A percentile compares a stretch with the other conserved stretches of the same genome.
These are phyloP conservation scores for Ogataea paradorogensis DNA, from an alignment of 805 yeast species.

Conservation along the genomic window DNA sequence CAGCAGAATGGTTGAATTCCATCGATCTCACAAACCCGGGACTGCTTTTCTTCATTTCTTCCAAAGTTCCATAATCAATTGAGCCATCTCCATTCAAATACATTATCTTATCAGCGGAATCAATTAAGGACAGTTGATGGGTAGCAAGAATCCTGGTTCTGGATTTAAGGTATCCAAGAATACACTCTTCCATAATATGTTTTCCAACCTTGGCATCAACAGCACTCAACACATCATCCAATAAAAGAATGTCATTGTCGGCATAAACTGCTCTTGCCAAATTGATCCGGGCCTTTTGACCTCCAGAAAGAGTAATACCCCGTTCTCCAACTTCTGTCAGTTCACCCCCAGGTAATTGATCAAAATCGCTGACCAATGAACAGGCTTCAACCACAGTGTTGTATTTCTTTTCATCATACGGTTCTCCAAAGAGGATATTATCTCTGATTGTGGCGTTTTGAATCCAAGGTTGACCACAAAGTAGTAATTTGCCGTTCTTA, in stretches of 20 bases:
- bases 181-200: conserved; percentile 68
- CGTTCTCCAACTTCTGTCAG: conserved; percentile 79
- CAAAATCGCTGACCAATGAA: conserved; percentile 62
- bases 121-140: conserved; percentile 72
- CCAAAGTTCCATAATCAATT: conserved; percentile 56
- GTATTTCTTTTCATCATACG: conserved; percentile 51
- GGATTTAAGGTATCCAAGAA: conserved; percentile 49
- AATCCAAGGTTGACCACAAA: conserved; percentile 75
- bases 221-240: conserved; percentile 78
- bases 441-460: conserved; percentile 77
- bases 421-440: conserved; percentile 66
- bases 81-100: conserved; percentile 63
- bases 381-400: conserved; percentile 58
- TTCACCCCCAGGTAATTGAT: conserved; percentile 71
- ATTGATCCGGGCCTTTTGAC: conserved; percentile 80
- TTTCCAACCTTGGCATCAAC: conserved; percentile 84
- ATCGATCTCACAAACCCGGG: conserved; percentile 49
- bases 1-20: conserved; percentile 33
- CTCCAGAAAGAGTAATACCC: conserved; percentile 85
- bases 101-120: conserved; percentile 63
- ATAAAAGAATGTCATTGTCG: conserved; percentile 57
- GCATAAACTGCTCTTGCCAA: conserved; percentile 78
- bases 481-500: conserved; percentile 50
- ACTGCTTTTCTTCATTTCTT: conserved; percentile 47
- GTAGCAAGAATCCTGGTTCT: conserved; percentile 77